Evolutionary conservation across 1,139 yeast genomes (phyloP).

Genomic region (Arxiozyma heterogenica): DNA sequence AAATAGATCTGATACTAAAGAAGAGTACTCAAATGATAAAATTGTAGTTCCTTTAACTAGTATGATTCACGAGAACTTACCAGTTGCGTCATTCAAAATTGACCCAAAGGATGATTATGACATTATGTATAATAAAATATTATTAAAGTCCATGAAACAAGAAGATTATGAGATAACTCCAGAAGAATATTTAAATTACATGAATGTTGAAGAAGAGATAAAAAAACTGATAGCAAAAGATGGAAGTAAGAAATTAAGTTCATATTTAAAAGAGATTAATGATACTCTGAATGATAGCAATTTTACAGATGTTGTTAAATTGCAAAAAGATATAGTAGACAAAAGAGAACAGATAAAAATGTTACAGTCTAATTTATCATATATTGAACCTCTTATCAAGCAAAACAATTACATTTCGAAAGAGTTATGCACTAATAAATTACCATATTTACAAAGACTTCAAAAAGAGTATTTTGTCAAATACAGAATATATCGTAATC

Average conservation of each 20-base stretch:
- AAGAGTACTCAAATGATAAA: conserved; percentile 9
- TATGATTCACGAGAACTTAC: conserved; percentile 6
- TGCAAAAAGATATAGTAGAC: neutral
- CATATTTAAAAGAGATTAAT: neutral
- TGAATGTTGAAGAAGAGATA: conserved; percentile 10
- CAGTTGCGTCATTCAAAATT: conserved; percentile 11
- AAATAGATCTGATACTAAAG: neutral
- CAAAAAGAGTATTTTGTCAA: conserved; percentile 17
- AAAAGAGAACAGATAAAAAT: conserved; percentile 3
- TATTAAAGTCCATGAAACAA: conserved; percentile 5
- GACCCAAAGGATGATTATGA: conserved; percentile 14
- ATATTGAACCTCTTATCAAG: conserved; percentile 11
- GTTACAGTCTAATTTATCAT: conserved; percentile 10
- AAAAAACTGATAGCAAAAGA: neutral
- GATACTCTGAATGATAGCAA: neutral
- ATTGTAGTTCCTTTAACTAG: conserved; percentile 8
- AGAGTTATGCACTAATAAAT: conserved; percentile 8
- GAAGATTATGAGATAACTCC: conserved; percentile 5
- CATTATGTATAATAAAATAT: conserved; percentile 15
- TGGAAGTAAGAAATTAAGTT: neutral
- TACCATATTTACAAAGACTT: conserved; percentile 12
- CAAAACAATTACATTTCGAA: conserved; percentile 8
- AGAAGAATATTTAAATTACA: conserved; percentile 1
- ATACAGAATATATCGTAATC: conserved; percentile 14
- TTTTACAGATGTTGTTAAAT: neutral